phyloP scores from a whole-genome alignment of 2,329 filamentous ascomycete species.

The Pleoardoris graminearum region DNA sequence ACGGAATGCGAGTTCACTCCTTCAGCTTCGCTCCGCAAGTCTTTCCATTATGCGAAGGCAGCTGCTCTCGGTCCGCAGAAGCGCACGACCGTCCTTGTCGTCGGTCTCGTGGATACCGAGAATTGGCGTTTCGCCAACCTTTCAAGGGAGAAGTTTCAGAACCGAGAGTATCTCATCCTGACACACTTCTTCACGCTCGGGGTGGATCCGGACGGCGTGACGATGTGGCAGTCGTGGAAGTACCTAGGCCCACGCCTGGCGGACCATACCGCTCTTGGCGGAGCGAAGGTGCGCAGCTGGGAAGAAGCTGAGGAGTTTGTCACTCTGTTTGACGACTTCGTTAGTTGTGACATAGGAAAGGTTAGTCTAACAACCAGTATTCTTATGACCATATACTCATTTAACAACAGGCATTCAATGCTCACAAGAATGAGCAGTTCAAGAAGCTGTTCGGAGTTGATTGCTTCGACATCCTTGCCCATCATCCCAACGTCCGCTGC shows the following conservation, averaged over 20 bases:
- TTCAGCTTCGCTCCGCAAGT: neutral
- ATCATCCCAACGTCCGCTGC: neutral
- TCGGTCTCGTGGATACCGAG: neutral
- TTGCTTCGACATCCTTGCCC: neutral
- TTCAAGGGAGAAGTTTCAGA: neutral
- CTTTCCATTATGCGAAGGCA: neutral
- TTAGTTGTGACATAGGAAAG: neutral
- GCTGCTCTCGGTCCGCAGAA: neutral
- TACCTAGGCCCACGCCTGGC: neutral
- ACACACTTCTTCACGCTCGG: neutral
- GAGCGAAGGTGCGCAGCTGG: conserved; percentile 2
- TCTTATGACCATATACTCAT: neutral
- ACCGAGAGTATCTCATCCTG: neutral
- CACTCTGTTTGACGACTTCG: neutral
- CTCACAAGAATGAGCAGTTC: neutral
- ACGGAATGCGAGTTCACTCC: neutral
- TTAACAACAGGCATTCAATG: neutral
- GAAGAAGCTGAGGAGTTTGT: neutral
- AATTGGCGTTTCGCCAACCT: neutral
- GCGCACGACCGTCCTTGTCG: neutral
- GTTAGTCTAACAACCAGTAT: neutral
- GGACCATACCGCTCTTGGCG: neutral
- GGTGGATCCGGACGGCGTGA: neutral
- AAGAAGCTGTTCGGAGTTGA: conserved; percentile 1
- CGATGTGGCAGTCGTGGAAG: neutral